Evolutionary conservation across 2,329 filamentous ascomycete species (phyloP).

Genomic region (Purpureocillium takamizusanense): DNA sequence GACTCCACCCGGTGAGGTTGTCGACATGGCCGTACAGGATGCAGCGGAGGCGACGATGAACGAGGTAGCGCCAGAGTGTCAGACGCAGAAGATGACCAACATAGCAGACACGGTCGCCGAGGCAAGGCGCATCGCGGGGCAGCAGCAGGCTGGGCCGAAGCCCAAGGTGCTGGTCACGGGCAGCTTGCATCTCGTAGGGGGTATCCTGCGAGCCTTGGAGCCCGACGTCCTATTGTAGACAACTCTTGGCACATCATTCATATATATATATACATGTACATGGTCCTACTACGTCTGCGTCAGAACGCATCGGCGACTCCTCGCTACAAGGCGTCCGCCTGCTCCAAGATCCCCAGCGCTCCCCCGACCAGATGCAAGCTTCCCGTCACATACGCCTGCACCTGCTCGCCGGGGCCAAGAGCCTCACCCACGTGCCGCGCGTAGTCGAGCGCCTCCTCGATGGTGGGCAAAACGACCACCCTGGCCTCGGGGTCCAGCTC

Average conservation of each 20-base stretch:
- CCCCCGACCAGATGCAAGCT: conserved; percentile 56
- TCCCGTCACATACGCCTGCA: conserved; percentile 48
- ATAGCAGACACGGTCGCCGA: conserved; percentile 60
- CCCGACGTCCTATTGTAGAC: conserved; percentile 26
- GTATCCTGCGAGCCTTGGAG: conserved; percentile 63
- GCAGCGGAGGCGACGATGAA: conserved; percentile 53
- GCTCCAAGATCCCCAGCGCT: conserved; percentile 39
- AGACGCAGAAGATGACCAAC: conserved; percentile 49
- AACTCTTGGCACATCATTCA: not conserved
- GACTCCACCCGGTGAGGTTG: conserved; percentile 24
- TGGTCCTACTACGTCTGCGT: no score
- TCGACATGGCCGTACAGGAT: conserved; percentile 53
- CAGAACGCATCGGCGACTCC: no score
- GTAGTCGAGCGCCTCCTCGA: conserved; percentile 45
- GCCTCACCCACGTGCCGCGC: conserved; percentile 26
- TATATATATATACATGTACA: no score
- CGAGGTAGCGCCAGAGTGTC: conserved; percentile 37
- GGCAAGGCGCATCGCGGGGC: conserved; percentile 32
- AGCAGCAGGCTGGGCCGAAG: conserved; percentile 12
- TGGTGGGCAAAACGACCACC: conserved; percentile 39
- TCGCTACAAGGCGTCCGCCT: conserved; percentile 32
- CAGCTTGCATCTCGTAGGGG: conserved; percentile 77
- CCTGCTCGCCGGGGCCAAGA: conserved; percentile 20
- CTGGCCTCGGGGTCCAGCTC: conserved; percentile 35
- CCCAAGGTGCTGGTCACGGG: conserved; percentile 64